Evolutionary conservation across 1,284 basidiomycete species (phyloP), one percentile per base, ranked within the genome.

Genomic region (Rhodotorula sp.): DNA sequence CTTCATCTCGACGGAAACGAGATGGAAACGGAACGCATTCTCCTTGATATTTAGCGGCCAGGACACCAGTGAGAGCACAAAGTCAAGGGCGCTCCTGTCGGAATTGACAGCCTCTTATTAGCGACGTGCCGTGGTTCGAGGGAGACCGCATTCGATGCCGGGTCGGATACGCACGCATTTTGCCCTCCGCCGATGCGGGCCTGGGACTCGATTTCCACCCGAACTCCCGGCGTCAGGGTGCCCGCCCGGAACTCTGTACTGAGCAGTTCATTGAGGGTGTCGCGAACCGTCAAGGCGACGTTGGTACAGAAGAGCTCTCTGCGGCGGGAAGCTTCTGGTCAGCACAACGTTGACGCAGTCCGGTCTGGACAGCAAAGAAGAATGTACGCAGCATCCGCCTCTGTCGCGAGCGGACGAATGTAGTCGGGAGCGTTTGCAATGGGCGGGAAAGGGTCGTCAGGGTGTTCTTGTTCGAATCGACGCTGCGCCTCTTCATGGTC

Each of bases 71-170:
- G 64, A 58, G n/a, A 65, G 31, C 8, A 47, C 49, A 26, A 58
- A 48, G 31, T 65, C 64, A 23, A 65, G 47, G 3, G 64, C 64
- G 47, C 64, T 65, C 54, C 56, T 64, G 56, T 18, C 2, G 29
- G 3, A 5, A 0, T 5, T n/a, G n/a, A 39, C 58, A 15, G 18
- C 16, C 34, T 43, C 39, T 6, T 4, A 34, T 61, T 34, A 48
- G 59, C 7, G 18, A 23, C 43, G 1, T 60, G 21, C 3, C 16
- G 5, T 23, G 3, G 18, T 5, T 10, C 34, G 18, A 5, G 46
- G 10, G 23, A 8, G 12, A 6, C 18, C 10, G 8, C 3, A 52
- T 4, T 14, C 26, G 52, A 21, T 7, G 23, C n/a, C n/a, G 26
- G 34, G 5, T 34, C 34, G 34, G 3, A 18, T 10, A 46, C 49